Percentiles rank a stretch among this genome's conserved stretches.
phyloP scores from a whole-genome alignment of 768 basidiomycete genomes.

The Agaricus sinodeliciosus region DNA sequence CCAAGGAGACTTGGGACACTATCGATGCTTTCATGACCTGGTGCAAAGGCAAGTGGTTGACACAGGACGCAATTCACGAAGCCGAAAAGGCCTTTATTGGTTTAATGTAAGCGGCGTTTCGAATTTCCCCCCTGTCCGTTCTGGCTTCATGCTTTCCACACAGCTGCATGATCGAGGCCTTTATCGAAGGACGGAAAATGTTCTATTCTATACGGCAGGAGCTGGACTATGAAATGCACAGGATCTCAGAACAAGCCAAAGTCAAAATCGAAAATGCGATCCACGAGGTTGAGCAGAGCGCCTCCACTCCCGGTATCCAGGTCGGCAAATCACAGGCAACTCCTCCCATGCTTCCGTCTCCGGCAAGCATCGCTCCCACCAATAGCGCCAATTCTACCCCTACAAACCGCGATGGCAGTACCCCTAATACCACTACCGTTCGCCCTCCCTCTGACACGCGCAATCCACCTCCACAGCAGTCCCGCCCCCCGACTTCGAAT shows the following conservation, averaged over 20 bases:
- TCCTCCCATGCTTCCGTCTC: slow-evolving; percentile 76
- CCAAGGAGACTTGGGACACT: slow-evolving; percentile 58
- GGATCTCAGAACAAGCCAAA: slow-evolving; percentile 26
- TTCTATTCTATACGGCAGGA: slow-evolving; percentile 25
- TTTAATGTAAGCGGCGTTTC: slow-evolving; percentile 58
- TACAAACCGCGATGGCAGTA: slow-evolving; percentile 49
- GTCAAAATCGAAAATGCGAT: slow-evolving; percentile 36
- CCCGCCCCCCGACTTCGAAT: slow-evolving; percentile 16
- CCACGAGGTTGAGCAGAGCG: slow-evolving; percentile 23
- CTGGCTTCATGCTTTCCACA: slow-evolving; percentile 23
- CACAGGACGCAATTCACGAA: slow-evolving; percentile 43
- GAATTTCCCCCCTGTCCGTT: slow-evolving; percentile 21
- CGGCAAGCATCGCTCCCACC: slow-evolving; percentile 59
- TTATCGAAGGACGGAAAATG: slow-evolving; percentile 45
- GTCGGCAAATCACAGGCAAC: slow-evolving; percentile 37
- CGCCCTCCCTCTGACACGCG: slow-evolving; percentile 25
- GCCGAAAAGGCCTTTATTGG: slow-evolving; percentile 64
- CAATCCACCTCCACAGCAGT: slow-evolving; percentile 25
- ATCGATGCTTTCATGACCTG: slow-evolving; percentile 64
- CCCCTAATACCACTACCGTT: slow-evolving; percentile 36
- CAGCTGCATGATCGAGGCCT: slow-evolving; percentile 78
- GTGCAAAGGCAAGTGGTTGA: slow-evolving; percentile 66
- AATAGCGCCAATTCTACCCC: slow-evolving; percentile 78
- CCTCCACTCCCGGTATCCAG: slow-evolving; percentile 21
- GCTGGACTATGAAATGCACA: slow-evolving; percentile 33